Conservation (phyloP, 306 rosid species). For the Fragaria iinumae region DNA sequence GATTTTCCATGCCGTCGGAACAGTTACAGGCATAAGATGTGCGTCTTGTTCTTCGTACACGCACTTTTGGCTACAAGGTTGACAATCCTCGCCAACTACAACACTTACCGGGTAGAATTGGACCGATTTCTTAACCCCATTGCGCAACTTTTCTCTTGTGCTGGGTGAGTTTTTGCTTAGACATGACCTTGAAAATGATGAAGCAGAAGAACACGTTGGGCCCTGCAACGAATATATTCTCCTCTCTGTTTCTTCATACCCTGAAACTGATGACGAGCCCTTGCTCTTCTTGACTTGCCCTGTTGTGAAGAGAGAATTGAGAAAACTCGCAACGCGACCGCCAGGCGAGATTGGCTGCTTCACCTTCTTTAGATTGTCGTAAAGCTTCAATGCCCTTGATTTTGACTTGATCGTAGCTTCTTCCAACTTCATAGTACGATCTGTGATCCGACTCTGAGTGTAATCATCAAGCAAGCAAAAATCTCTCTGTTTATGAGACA, state of each 20-base stretch:
- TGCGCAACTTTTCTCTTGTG: conserved; percentile 43
- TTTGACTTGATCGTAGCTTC: conserved; percentile 56
- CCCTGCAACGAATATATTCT: conserved; percentile 38
- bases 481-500: conserved; percentile 21
- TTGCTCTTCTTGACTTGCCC: conserved; percentile 36
- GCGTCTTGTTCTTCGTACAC: conserved; percentile 43
- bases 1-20: conserved; percentile 65
- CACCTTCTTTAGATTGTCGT: conserved; percentile 77
- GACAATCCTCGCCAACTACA: conserved; percentile 63
- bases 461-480: conserved; percentile 30
- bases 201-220: conserved; percentile 70
- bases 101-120: conserved; percentile 79
- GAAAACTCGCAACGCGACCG: conserved; percentile 60
- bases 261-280: conserved; percentile 17
- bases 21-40: conserved; percentile 32
- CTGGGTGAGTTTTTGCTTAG: conserved; percentile 65
- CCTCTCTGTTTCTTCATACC: conserved; percentile 28
- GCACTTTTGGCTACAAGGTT: conserved; percentile 59
- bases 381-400: conserved; percentile 73
- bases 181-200: conserved; percentile 83
- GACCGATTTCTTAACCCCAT: conserved; percentile 63
- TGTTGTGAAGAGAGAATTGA: conserved; percentile 59
- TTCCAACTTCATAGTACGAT: conserved; percentile 19
- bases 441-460: conserved; percentile 10
- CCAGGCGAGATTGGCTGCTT: conserved; percentile 93